Base-by-base conservation (phyloP, 352 stramenopile genomes). In the Phytophthora brassicae region DNA sequence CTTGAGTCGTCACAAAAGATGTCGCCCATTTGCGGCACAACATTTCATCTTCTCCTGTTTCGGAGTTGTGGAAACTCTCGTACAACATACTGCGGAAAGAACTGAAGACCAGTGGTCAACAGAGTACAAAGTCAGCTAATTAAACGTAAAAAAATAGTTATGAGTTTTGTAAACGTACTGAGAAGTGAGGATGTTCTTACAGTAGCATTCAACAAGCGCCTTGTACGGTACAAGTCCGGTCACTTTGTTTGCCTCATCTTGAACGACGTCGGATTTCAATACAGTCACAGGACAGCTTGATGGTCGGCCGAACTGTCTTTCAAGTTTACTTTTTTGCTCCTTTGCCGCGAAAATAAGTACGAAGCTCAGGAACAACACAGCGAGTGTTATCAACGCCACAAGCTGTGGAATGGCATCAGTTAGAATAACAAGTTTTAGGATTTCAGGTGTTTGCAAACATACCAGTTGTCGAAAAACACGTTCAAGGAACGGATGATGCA, bases 141-240 rank as follows among this genome's bases (percentile, higher is more conserved):
- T n/a, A n/a, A n/a, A n/a, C n/a, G n/a, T n/a, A n/a, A n/a, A n/a
- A n/a, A n/a, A n/a, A n/a, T n/a, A n/a, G n/a, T n/a, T n/a, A n/a
- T n/a, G 11, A 33, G 11, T 20, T 43, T 19, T 48, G 8, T 16
- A 33, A 46, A 68, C 69, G 38, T 70, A 86, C 59, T 88, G 58
- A 14, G 70, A 52, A 17, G 56, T 54, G 17, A 92, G 70, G 13
- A 81, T 58, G 31, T 61, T 78, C 57, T 88, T 88, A 71, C 83
- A 94, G 60, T 79, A 92, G 69, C 86, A 94, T 66, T 92, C 83
- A 24, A 94, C 77, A 28, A 94, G 73, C 16, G 69, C 71, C 46
- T 92, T 90, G 72, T 91, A 92, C 3, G 79, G 75, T 42, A 81
- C 69, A 19, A 87, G 48, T 0, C 64, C 72, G 2, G 78, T 77